These are phyloP conservation scores for Heteromeles arbutifolia DNA, from an alignment of 306 rosid genomes.

Conservation along the genomic window DNA sequence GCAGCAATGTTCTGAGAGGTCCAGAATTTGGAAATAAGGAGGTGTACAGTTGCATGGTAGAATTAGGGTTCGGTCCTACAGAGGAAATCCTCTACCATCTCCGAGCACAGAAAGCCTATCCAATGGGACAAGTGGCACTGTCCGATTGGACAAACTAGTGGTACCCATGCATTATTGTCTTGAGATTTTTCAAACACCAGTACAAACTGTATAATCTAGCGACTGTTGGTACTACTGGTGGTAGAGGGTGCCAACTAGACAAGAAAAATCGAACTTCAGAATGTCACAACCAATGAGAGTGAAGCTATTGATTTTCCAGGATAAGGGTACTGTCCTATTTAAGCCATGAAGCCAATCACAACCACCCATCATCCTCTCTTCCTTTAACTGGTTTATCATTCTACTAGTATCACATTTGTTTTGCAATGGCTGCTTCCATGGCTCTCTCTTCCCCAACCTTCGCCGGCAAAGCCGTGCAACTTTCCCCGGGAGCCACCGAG, in stretches of 20 bases:
- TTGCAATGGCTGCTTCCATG: slow-evolving; percentile 67
- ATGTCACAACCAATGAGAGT: slow-evolving; percentile 26
- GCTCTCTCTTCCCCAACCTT: slow-evolving; percentile 72
- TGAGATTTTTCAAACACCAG: background rate
- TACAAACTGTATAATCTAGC: background rate
- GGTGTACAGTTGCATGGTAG: background rate
- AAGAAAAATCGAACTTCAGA: slow-evolving; percentile 6
- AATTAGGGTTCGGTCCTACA: slow-evolving; percentile 1
- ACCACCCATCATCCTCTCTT: slow-evolving; percentile 1
- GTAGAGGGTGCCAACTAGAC: slow-evolving; percentile 10
- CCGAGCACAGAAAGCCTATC: background rate
- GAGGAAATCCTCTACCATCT: background rate
- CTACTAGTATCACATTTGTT: background rate
- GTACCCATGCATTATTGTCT: background rate
- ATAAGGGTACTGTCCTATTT: slow-evolving; percentile 24
- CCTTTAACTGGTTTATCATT: background rate
- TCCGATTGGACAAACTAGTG: background rate
- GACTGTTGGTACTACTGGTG: slow-evolving; percentile 7
- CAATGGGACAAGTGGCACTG: background rate
- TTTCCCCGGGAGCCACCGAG: slow-evolving; percentile 37
- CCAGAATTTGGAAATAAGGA: background rate
- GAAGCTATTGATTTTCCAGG: slow-evolving; percentile 14
- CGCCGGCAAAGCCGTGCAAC: slow-evolving; percentile 58
- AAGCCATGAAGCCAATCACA: background rate
- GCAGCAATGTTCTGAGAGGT: background rate